phyloP scores from a whole-genome alignment of 73 alveolate species.

The Paramecium sexaurelia region DNA sequence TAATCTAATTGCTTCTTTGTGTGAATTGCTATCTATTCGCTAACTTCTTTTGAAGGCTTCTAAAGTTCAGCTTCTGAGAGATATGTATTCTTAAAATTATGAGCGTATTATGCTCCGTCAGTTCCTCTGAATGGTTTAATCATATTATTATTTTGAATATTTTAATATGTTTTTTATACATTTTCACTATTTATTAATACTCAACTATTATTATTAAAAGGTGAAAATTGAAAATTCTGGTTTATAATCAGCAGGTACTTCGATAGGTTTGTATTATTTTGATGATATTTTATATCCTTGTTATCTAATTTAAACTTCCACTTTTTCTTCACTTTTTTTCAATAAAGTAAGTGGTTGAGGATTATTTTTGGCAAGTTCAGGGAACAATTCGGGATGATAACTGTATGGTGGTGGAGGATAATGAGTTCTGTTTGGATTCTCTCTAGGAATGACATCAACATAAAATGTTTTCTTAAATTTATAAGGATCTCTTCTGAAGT shows the following conservation, averaged over 20 bases:
- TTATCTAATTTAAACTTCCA: neutral
- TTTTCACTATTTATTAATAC: neutral
- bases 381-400: conserved; percentile 86
- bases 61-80: conserved; percentile 15
- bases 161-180: neutral
- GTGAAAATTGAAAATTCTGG: neutral
- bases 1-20: neutral
- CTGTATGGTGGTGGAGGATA: conserved; percentile 83
- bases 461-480: conserved; percentile 57
- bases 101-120: conserved; percentile 26
- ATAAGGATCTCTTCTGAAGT: conserved; percentile 71
- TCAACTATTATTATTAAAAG: neutral
- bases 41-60: conserved; percentile 37
- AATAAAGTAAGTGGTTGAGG: conserved; percentile 63
- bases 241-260: neutral
- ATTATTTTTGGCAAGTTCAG: conserved; percentile 78
- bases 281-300: neutral
- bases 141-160: neutral
- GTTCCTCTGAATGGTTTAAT: conserved; percentile 55
- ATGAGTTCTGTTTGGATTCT: conserved; percentile 71
- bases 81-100: conserved; percentile 29
- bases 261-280: neutral
- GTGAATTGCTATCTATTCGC: conserved; percentile 9
- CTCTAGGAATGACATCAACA: conserved; percentile 77
- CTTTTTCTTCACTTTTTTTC: neutral